Evolutionary conservation across 768 basidiomycete genomes (phyloP).

Genomic region (Suillus ampliporus): DNA sequence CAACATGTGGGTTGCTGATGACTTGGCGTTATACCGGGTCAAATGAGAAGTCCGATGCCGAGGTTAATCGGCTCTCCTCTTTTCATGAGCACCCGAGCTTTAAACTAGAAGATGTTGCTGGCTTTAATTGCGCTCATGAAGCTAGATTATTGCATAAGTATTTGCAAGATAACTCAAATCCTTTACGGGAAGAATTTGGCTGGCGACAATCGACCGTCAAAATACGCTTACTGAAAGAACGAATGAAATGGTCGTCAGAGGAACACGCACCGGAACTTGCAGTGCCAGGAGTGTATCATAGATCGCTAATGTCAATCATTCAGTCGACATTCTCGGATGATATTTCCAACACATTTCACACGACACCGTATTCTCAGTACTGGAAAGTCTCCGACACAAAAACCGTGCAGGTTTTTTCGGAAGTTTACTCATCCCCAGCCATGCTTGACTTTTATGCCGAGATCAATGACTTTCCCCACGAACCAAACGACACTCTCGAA

Average conservation of each 20-base stretch:
- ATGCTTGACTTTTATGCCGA: constrained; percentile 8
- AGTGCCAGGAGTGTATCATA: constrained; percentile 35
- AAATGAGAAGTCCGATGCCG: constrained; percentile 28
- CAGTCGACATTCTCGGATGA: constrained; percentile 24
- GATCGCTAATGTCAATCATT: constrained; percentile 31
- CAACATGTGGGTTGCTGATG: constrained; percentile 3
- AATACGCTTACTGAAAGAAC: constrained; percentile 29
- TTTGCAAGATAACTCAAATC: constrained; percentile 19
- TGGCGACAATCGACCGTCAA: constrained; percentile 30
- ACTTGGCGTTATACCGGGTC: constrained; percentile 11
- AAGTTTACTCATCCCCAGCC: constrained; percentile 6
- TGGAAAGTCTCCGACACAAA: constrained; percentile 24
- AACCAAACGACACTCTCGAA: constrained; percentile 18
- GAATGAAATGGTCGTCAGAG: constrained; percentile 18
- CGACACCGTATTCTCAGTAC: constrained; percentile 28
- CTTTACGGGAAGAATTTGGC: constrained; percentile 18
- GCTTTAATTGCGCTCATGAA: constrained; percentile 28
- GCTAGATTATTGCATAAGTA: constrained; percentile 12
- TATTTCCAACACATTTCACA: constrained; percentile 25
- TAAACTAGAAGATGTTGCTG: constrained; percentile 21
- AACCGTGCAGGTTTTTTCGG: constrained; percentile 7
- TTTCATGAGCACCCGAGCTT: constrained; percentile 23
- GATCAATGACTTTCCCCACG: constrained; percentile 14
- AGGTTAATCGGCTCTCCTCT: constrained; percentile 26
- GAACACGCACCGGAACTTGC: constrained; percentile 33